Evolutionary conservation across 2,329 filamentous ascomycete genomes (phyloP).

Genomic region (Pseudomassariella vexata): DNA sequence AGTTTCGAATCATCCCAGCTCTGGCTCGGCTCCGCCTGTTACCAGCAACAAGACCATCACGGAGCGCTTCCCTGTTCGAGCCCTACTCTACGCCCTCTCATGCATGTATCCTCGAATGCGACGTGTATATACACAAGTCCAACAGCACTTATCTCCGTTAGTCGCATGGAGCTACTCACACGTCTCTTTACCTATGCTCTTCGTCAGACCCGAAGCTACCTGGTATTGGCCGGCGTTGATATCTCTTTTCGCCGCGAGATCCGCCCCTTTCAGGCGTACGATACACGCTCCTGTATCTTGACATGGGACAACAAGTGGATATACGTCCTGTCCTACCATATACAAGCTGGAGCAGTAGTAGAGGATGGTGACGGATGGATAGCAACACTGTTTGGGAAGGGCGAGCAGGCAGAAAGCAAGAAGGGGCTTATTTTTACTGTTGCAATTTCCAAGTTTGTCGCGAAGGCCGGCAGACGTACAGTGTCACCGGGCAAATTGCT

Average conservation of each 20-base stretch:
- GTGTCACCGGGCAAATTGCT: conserved; percentile 1
- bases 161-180: conserved; percentile 3
- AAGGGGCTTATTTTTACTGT: conserved; percentile 1
- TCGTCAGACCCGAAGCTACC: background rate
- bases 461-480: conserved; percentile 1
- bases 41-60: background rate
- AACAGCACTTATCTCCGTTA: conserved; percentile 8
- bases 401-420: no score
- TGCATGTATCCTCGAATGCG: conserved; percentile 3
- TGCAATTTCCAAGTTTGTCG: conserved; percentile 1
- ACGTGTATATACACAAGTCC: conserved; percentile 8
- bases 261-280: conserved; percentile 3
- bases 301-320: conserved; percentile 7
- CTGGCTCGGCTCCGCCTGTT: background rate
- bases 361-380: background rate
- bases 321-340: conserved; percentile 3
- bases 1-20: background rate
- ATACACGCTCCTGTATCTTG: conserved; percentile 1
- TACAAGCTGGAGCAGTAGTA: background rate
- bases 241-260: conserved; percentile 6
- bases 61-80: background rate
- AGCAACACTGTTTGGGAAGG: no score
- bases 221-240: conserved; percentile 1
- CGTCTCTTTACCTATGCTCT: background rate
- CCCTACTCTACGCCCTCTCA: background rate